These are phyloP conservation scores for Gossypium trilobum DNA, from an alignment of 441 rosid species.

Conservation along the genomic window DNA sequence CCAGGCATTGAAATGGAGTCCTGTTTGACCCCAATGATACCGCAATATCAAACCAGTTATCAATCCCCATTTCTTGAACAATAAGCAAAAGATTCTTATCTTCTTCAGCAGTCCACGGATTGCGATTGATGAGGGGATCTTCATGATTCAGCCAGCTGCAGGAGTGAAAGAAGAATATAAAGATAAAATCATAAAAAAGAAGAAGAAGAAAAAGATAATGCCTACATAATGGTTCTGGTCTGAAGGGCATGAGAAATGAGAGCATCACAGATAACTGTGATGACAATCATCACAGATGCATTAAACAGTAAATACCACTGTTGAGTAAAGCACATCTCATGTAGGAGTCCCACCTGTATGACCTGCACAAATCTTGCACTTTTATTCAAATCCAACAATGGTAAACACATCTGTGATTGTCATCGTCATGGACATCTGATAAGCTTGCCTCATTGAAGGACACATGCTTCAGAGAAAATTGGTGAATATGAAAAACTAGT, in stretches of 20 bases:
- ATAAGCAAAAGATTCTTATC: slow-evolving; percentile 50
- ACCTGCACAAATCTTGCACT: slow-evolving; percentile 20
- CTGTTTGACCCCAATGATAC: slow-evolving; percentile 58
- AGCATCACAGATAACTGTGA: slow-evolving; percentile 18
- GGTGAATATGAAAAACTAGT: slow-evolving; percentile 24
- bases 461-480: slow-evolving; percentile 26
- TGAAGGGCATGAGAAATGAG: slow-evolving; percentile 5
- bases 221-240: slow-evolving; percentile 7
- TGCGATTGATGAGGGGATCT: slow-evolving; percentile 65
- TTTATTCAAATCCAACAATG: slow-evolving; percentile 25
- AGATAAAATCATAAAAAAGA: slow-evolving; percentile 7
- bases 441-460: slow-evolving; percentile 22
- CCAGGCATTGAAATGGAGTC: slow-evolving; percentile 80
- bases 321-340: slow-evolving; percentile 18
- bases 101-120: slow-evolving; percentile 60
- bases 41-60: slow-evolving; percentile 66
- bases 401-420: slow-evolving; percentile 21
- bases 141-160: slow-evolving; percentile 81
- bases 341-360: slow-evolving; percentile 22
- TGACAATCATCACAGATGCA: slow-evolving; percentile 26
- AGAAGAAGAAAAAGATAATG: not conserved
- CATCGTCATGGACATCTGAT: slow-evolving; percentile 20
- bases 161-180: slow-evolving; percentile 10
- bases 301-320: slow-evolving; percentile 21
- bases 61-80: slow-evolving; percentile 53